Conservation (phyloP, 2,329 filamentous ascomycete species). For the Tricladium varicosporioides region DNA sequence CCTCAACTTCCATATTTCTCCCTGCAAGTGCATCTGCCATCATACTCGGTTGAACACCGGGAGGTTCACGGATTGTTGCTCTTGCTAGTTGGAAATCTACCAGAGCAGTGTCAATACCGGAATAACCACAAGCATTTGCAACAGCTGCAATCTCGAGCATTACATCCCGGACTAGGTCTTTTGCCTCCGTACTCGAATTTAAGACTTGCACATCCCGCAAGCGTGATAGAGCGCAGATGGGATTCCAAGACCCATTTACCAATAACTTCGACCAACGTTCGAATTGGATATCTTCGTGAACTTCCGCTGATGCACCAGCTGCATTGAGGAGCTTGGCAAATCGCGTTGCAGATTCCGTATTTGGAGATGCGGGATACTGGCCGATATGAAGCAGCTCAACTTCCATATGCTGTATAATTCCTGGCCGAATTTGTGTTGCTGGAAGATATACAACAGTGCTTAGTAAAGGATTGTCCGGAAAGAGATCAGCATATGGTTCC, state of each 20-base stretch:
- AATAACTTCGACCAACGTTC: slow-evolving; percentile 60
- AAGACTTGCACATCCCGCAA: slow-evolving; percentile 49
- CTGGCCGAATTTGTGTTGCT: slow-evolving; percentile 48
- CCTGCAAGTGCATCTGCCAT: slow-evolving; percentile 55
- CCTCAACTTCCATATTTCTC: slow-evolving; percentile 59
- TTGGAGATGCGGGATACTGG: slow-evolving; percentile 14
- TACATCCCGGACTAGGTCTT: slow-evolving; percentile 49
- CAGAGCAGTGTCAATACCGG: slow-evolving; percentile 75
- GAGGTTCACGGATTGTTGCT: slow-evolving; percentile 46
- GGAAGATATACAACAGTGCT: slow-evolving; percentile 54
- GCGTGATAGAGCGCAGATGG: slow-evolving; percentile 54
- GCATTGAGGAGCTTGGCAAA: slow-evolving; percentile 31
- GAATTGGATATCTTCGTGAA: slow-evolving; percentile 53
- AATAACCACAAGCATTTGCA: slow-evolving; percentile 51
- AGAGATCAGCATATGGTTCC: slow-evolving; percentile 47
- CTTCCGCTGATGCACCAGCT: slow-evolving; percentile 45
- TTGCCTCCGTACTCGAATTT: slow-evolving; percentile 44
- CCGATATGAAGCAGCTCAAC: slow-evolving; percentile 54
- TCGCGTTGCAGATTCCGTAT: slow-evolving; percentile 6
- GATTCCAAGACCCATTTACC: slow-evolving; percentile 61
- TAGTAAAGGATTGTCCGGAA: slow-evolving; percentile 51
- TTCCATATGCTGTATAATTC: slow-evolving; percentile 47
- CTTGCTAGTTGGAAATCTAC: slow-evolving; percentile 62
- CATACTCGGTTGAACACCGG: slow-evolving; percentile 51
- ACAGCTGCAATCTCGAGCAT: slow-evolving; percentile 54